phyloP scores from a whole-genome alignment of 371 early-diverging fungal genomes.

The Mucor piriformis region DNA sequence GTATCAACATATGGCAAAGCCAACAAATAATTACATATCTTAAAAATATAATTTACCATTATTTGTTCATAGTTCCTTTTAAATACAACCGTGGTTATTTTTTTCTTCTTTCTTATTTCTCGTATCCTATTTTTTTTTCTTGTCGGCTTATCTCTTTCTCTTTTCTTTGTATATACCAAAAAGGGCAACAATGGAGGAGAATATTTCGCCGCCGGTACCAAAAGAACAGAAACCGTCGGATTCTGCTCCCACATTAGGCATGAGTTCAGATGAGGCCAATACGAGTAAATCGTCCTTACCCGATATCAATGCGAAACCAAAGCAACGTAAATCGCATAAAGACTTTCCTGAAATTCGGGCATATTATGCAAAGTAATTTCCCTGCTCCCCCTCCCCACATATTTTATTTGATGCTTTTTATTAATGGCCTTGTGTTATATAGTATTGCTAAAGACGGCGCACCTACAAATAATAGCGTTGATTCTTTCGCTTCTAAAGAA shows the following conservation, averaged over 20 bases:
- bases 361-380: constrained; percentile 45
- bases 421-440: no score
- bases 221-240: not conserved
- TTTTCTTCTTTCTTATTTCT: constrained; percentile 3
- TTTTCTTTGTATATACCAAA: not conserved
- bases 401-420: no score
- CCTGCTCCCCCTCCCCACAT: no score
- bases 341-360: constrained; percentile 49
- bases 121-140: not conserved
- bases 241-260: constrained; percentile 3
- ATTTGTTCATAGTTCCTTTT: constrained; percentile 19
- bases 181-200: constrained; percentile 7
- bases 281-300: constrained; percentile 3
- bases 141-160: not conserved
- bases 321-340: not conserved
- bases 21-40: not conserved
- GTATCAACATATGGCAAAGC: not conserved
- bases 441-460: not conserved
- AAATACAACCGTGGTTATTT: constrained; percentile 24
- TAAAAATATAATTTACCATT: constrained; percentile 15
- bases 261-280: not conserved
- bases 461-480: not conserved
- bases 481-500: not conserved
- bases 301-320: constrained; percentile 3
- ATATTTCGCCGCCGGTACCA: not conserved